Base-by-base conservation (phyloP, 768 basidiomycete species). In the Cytidiella melzeri region DNA sequence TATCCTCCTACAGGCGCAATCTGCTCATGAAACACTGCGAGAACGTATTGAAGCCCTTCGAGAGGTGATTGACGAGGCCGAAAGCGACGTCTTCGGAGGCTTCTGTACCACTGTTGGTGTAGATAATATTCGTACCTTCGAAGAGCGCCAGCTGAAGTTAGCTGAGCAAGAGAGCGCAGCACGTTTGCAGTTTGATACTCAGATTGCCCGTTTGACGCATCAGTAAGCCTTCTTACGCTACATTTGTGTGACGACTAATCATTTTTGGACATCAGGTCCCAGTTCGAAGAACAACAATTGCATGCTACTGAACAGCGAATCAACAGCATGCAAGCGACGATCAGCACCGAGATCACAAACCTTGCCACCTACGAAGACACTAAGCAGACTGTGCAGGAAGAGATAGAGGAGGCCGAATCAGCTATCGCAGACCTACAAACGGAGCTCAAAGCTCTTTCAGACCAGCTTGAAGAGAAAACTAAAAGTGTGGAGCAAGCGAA, bases 151-250 rank as follows among this genome's bases (percentile, higher is more conserved):
- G 60, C 72, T 97, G 25, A 88, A 85, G 64, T 79, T 89, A 20
- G 91, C 89, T 0, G 85, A 92, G 65, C 88, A 89, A 58, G 92
- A 92, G 64, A 88, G 80, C 60, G 89, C 88, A 57, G 88, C 87
- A 6, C 71, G 89, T 50, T 68, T 93, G 55, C 77, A 85, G 41
- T 95, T 81, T 56, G 84, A 92, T 55, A 87, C 83, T 4, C 92
- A 94, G 63, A 87, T 94, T 51, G 84, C 87, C 0, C 76, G 94
- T 7, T 69, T 97, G 49, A 81, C 77, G 2, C 89, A 94, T 67
- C 87, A 91, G 93, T 92, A 63, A n/a, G 37, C 27, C 19, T 41
- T 25, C 27, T 41, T 42, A 44, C 26, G 20, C 9, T 50, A 7
- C 34, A 18, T 50, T 19, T 28, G 38, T 46, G 24, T n/a, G 39